Evolutionary conservation across 2,329 filamentous ascomycete species (phyloP), one percentile per base, ranked within the genome.

Genomic region (Colletotrichum abscissum): DNA sequence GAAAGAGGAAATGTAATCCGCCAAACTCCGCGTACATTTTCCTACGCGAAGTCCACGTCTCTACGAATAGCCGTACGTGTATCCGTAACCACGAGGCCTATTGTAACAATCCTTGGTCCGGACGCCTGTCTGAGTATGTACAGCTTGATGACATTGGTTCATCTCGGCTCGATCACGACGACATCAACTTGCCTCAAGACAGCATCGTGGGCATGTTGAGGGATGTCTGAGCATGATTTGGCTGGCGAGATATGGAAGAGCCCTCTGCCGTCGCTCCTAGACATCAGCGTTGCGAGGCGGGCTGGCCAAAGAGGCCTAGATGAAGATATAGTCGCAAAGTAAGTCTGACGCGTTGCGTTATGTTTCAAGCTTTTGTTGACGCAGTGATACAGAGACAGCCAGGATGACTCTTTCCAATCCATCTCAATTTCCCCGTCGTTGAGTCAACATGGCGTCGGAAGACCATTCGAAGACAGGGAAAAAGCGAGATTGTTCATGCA

Each of bases 401-500:
- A 33, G 3, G 38, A 42, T 19, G 24, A 19, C 35, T 16, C 52
- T 8, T 22, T 35, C 7, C 57, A 11, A 9, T 24, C 57, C 9
- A 9, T 26, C 9, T 72, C 57, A 0, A 30, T 72, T 7, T n/a
- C 69, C 2, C 26, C 16, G 5, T 55, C 63, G 14, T 33, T 52
- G 19, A 63, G 57, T 3, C 69, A 67, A 38, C 57, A 67, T 16
- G 69, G 69, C 14, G 6, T 72, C 11, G 69, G 69, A 12, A 46
- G 63, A 4, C 69, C 69, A 9, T 72, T 72, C 8, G 26, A 72
- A 35, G 69, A 72, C 22, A 26, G 16, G 5, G 69, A 63, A 16
- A 72, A 67, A 14, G 46, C 69, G 4, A 46, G 63, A 7, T n/a
- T 72, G 5, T 72, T 72, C 19, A 72, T 72, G 69, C 57, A 72